phyloP scores from a whole-genome alignment of 148 eudicot genomes.

The Mesembryanthemum crystallinum region DNA sequence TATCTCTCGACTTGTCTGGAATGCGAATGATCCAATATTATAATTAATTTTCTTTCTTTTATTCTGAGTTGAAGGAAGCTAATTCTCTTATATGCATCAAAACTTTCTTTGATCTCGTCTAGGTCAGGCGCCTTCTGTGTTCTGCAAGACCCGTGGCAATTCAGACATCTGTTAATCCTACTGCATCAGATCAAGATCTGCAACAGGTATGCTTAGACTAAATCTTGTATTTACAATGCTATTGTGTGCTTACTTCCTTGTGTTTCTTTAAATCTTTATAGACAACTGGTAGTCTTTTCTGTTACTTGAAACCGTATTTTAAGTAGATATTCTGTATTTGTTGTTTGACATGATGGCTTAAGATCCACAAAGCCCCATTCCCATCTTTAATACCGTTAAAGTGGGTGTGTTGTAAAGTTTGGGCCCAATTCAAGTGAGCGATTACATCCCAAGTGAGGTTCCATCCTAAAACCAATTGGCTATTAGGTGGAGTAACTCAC shows the following conservation, averaged over 20 bases:
- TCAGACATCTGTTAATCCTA: conserved; percentile 73
- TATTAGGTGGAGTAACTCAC: too few species aligned
- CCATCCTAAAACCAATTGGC: too few species aligned
- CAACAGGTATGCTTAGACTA: conserved; percentile 64
- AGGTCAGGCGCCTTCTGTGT: conserved; percentile 91
- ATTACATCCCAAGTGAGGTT: too few species aligned
- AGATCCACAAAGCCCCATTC: neutral
- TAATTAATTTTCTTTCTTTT: neutral
- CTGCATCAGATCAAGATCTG: conserved; percentile 88
- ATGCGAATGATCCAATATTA: neutral
- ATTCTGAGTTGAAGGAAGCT: neutral
- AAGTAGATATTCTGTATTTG: neutral
- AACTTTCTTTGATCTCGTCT: conserved; percentile 11
- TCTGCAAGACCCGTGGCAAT: conserved; percentile 88
- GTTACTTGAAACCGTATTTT: neutral
- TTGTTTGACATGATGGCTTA: neutral
- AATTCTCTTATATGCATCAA: conserved; percentile 5
- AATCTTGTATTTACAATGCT: neutral
- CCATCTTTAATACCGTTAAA: neutral
- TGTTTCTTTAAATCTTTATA: conserved; percentile 2
- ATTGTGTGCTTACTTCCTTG: neutral
- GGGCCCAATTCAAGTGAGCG: too few species aligned
- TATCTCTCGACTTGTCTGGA: neutral
- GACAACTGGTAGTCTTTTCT: neutral
- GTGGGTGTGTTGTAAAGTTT: too few species aligned